Conservation (phyloP, 2,329 filamentous ascomycete species). For the Pyrenochaeta sp. region DNA sequence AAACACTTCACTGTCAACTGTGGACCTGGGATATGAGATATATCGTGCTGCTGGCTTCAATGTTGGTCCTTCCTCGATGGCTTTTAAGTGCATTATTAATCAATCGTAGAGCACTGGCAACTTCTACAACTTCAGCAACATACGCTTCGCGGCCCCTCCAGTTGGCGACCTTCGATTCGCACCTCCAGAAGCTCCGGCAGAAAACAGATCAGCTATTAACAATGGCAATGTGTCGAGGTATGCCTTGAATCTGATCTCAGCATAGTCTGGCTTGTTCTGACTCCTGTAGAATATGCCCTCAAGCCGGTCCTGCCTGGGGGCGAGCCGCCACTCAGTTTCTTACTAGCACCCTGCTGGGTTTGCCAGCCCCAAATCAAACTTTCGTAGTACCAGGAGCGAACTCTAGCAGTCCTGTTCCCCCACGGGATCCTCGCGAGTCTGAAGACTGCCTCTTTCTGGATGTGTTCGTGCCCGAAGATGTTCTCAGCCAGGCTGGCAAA, state of each 20-base stretch:
- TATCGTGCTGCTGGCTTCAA: constrained; percentile 59
- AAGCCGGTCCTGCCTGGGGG: constrained; percentile 56
- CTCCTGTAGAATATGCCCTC: constrained; percentile 42
- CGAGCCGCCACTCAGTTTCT: constrained; percentile 45
- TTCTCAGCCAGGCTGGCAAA: constrained; percentile 46
- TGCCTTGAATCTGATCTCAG: constrained; percentile 11
- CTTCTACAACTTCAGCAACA: constrained; percentile 65
- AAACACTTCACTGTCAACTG: constrained; percentile 50
- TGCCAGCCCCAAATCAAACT: constrained; percentile 39
- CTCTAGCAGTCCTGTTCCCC: constrained; percentile 28
- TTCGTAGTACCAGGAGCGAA: constrained; percentile 38
- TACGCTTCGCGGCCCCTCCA: constrained; percentile 65
- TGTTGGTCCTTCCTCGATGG: constrained; percentile 34
- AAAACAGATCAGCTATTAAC: constrained; percentile 57
- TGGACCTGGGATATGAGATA: constrained; percentile 64
- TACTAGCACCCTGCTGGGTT: constrained; percentile 36
- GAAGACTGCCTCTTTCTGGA: constrained; percentile 62
- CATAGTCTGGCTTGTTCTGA: background rate
- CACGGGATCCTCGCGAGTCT: constrained; percentile 38
- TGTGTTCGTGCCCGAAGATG: constrained; percentile 54
- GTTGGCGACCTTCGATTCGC: constrained; percentile 61
- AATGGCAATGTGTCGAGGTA: constrained; percentile 51
- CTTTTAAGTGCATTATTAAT: constrained; percentile 9
- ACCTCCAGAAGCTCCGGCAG: constrained; percentile 54
- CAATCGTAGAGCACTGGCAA: constrained; percentile 44